Evolutionary conservation across 1,284 basidiomycete genomes (phyloP).

Genomic region (Pseudozyma sp.): DNA sequence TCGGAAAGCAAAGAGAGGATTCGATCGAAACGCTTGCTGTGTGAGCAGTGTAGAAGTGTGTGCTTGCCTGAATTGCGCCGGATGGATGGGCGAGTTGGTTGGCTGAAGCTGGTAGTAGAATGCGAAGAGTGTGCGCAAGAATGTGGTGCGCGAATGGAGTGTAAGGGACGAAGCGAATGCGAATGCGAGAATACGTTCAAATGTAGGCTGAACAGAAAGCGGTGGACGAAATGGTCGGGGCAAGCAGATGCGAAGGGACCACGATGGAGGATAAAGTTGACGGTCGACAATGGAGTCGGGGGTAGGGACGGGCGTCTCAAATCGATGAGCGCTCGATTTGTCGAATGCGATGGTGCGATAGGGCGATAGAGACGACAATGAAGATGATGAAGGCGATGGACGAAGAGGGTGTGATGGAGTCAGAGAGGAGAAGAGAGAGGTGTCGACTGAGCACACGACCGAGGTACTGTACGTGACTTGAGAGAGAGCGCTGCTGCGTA

Average conservation of each 20-base stretch:
- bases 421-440: neutral
- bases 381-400: constrained; percentile 15
- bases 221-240: neutral
- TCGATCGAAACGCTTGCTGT: neutral
- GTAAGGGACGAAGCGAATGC: too few relatives aligned
- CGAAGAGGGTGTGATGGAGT: too few relatives aligned
- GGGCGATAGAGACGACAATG: constrained; percentile 1
- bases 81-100: neutral
- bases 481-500: constrained; percentile 2
- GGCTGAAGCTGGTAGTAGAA: neutral
- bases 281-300: too few relatives aligned
- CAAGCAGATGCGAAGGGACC: neutral
- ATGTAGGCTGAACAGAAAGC: too few relatives aligned
- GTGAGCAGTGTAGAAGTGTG: neutral
- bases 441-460: constrained; percentile 12
- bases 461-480: too few relatives aligned
- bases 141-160: too few relatives aligned
- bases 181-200: too few relatives aligned
- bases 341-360: neutral
- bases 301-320: too few relatives aligned
- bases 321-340: too few relatives aligned
- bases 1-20: constrained; percentile 2
- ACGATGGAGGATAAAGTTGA: neutral
- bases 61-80: too few relatives aligned
- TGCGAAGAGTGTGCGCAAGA: too few relatives aligned